Percentiles rank a stretch among this genome's conserved stretches.
These are phyloP conservation scores for Teratosphaeria nubilosa DNA, from an alignment of 2,329 filamentous ascomycete species.

Conservation along the genomic window DNA sequence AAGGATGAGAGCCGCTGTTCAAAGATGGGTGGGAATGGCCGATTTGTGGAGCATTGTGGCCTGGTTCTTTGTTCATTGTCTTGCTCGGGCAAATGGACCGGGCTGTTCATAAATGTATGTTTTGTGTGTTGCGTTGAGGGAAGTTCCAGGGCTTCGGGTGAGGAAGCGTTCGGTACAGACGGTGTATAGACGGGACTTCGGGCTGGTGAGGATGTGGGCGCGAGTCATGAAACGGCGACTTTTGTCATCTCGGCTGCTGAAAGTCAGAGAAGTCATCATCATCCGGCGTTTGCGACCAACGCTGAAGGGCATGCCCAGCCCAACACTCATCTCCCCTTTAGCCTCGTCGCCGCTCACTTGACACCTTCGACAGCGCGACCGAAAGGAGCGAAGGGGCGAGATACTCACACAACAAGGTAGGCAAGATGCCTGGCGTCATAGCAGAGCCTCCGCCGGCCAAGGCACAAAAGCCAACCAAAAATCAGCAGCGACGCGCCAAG, in stretches of 20 bases:
- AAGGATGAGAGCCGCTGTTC: background rate
- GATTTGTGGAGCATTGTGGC: background rate
- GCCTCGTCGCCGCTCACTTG: background rate
- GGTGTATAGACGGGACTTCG: background rate
- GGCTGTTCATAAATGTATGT: background rate
- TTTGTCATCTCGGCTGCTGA: background rate
- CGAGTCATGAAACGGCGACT: background rate
- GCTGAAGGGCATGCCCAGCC: background rate
- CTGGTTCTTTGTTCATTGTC: background rate
- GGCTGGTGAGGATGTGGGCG: background rate
- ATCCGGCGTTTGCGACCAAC: background rate
- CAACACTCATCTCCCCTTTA: background rate
- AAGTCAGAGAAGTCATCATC: background rate
- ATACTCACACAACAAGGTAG: slow-evolving; percentile 9
- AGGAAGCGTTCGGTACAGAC: too few species aligned
- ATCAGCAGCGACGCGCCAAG: slow-evolving; percentile 83
- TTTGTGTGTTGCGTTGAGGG: too few species aligned
- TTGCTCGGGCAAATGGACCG: background rate
- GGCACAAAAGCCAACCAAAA: slow-evolving; percentile 70
- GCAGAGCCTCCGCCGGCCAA: slow-evolving; percentile 20
- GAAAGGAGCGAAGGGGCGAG: background rate
- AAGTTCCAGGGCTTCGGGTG: too few species aligned
- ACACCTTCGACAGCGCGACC: background rate
- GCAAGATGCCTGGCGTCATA: slow-evolving; percentile 25
- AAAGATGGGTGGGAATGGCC: background rate